A percentile compares a stretch with the other conserved stretches of the same genome.
These are phyloP conservation scores for Passalora sequoiae DNA, from an alignment of 2,329 filamentous ascomycete genomes.

Conservation along the genomic window DNA sequence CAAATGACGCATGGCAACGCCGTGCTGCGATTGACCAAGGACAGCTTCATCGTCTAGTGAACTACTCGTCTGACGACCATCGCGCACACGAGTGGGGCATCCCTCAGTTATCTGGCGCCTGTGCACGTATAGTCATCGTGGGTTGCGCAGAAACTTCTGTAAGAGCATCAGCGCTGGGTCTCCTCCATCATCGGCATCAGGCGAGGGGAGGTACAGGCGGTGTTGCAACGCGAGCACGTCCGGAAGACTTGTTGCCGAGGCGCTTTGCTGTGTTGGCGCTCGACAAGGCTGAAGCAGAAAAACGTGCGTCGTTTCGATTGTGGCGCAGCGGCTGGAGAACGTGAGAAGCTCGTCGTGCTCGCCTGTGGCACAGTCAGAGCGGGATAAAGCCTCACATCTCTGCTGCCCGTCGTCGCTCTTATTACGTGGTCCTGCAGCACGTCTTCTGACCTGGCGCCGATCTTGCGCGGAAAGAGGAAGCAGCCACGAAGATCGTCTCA, in stretches of 20 bases:
- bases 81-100: not conserved
- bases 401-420: not conserved
- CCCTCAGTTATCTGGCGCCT: constrained; percentile 3
- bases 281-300: constrained; percentile 5
- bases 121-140: not conserved
- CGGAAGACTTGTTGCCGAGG: constrained; percentile 1
- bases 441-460: constrained; percentile 15
- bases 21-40: not conserved
- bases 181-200: constrained; percentile 1
- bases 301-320: constrained; percentile 1
- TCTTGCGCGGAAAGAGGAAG: constrained; percentile 10
- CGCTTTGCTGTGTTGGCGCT: not conserved
- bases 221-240: not conserved
- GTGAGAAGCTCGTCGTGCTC: not conserved
- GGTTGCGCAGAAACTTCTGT: constrained; percentile 1
- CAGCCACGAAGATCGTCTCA: constrained; percentile 11
- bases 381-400: constrained; percentile 1
- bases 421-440: constrained; percentile 20
- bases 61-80: not conserved
- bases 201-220: no score
- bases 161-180: not conserved
- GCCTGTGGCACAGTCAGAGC: constrained; percentile 1
- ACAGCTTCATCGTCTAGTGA: not conserved
- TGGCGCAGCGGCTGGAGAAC: constrained; percentile 8
- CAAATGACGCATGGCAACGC: no score